Conservation (phyloP, 2,329 filamentous ascomycete species). For the Neoscytalidium dimidiatum region DNA sequence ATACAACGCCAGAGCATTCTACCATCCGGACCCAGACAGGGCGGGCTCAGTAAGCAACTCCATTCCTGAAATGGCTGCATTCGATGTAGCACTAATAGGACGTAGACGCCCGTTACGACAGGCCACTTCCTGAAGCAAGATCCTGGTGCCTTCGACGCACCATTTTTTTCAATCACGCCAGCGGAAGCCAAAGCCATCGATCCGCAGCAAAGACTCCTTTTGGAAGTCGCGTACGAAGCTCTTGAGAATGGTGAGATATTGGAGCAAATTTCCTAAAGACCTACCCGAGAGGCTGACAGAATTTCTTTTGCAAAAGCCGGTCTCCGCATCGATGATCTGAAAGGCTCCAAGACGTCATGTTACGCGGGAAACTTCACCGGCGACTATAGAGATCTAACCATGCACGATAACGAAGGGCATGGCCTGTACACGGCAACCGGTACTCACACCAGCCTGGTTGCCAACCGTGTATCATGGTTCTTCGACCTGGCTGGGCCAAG, state of each 20-base stretch:
- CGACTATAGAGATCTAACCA: slow-evolving; percentile 17
- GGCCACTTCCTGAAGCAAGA: slow-evolving; percentile 24
- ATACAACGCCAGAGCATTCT: slow-evolving; percentile 32
- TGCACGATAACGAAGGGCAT: slow-evolving; percentile 17
- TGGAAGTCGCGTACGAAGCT: slow-evolving; percentile 26
- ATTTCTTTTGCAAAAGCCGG: too few species aligned
- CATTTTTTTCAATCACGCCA: slow-evolving; percentile 25
- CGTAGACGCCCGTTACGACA: slow-evolving; percentile 1
- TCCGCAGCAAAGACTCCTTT: slow-evolving; percentile 25
- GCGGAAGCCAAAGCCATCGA: slow-evolving; percentile 25
- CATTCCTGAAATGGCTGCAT: not conserved
- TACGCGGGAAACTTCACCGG: slow-evolving; percentile 26
- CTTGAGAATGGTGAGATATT: slow-evolving; percentile 23
- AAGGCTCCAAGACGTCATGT: slow-evolving; percentile 25
- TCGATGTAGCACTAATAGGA: not conserved
- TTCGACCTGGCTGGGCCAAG: slow-evolving; percentile 32
- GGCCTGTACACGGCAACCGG: slow-evolving; percentile 19
- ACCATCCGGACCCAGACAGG: slow-evolving; percentile 18
- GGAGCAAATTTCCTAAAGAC: not conserved
- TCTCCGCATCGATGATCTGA: slow-evolving; percentile 2
- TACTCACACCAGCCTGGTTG: slow-evolving; percentile 24
- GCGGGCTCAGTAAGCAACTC: not conserved
- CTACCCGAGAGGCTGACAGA: too few species aligned
- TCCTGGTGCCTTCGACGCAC: slow-evolving; percentile 23
- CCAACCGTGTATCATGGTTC: slow-evolving; percentile 32